Base-by-base conservation (phyloP, 192 early-diverging fungal genomes). In the Glomus cerebriforme region DNA sequence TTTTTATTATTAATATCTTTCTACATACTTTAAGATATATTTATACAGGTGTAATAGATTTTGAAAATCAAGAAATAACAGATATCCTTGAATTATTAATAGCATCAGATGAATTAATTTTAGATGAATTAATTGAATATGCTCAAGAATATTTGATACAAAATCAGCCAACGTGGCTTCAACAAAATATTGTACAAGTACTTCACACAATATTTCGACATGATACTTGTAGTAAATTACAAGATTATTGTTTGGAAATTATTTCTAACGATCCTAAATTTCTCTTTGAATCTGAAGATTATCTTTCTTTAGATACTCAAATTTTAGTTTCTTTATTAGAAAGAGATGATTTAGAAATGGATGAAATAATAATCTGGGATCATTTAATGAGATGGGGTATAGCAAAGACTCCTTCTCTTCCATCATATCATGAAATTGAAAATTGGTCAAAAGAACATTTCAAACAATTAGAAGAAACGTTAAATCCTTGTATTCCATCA, bases 291-390 rank as follows among this genome's bases (percentile, higher is more conserved):
- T 31, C 37, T 9, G 15, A 24, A 35, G 27, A 77, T 26, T 77
- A 34, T 32, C 39, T n/a, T 7, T 29, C 7, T 2, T 8, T 77
- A 7, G 37, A 65, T 31, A 39, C 64, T 65, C 29, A 24, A 2
- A 7, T 31, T 12, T 19, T 77, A 17, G 15, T 47, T 31, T 10
- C 13, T 6, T 32, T 77, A 10, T 15, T 77, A 34, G 37, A 77
- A 65, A 35, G 60, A 13, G 75, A 77, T 49, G 75, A 66, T 31
- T 24, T 77, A 66, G 27, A 45, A 17, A 27, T 77, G 7, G 43
- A 77, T 13, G 75, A 77, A 34, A 49, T 77, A 24, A 45, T 17
- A 22, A 32, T 77, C n/a, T 77, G 75, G 75, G 39, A 77, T 29
- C 31, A 77, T 10, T 13, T 77, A 5, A 32, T 77, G 13, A 66